Base-by-base conservation (phyloP, 306 rosid species). In the Calophaca sinica region DNA sequence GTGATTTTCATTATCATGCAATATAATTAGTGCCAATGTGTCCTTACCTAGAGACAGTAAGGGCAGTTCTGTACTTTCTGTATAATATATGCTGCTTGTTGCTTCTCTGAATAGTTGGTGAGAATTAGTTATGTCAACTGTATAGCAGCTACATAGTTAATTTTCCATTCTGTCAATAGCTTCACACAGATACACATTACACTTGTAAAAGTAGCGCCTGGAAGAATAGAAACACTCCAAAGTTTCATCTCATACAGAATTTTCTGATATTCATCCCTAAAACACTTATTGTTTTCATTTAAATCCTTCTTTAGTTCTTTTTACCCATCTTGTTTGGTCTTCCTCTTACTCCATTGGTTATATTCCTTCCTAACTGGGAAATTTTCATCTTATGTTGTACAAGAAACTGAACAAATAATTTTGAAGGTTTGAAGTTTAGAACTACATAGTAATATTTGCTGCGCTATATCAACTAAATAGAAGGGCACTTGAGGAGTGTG, bases 261-360 rank as follows among this genome's bases (percentile, higher is more conserved):
- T 41, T 20, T 41, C 5, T 42, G 36, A 15, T 41, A 62, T 62
- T 62, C 48, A 38, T 62, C 32, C 0, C 52, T 20, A 9, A 41
- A 20, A 52, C 28, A 29, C 76, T 42, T n/a, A 20, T 66, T 62
- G 53, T 77, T 42, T 73, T 7, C 66, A 2, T 62, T 53, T 62
- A 64, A 20, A 20, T 20, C 26, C 26, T 20, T 20, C 26, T 20
- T 20, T 20, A 20, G 26, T 20, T 20, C 26, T 20, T 20, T 20
- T 20, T 20, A 20, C 26, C 26, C 26, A 20, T 20, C 26, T 20
- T 20, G 26, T 20, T 20, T 20, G 26, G 26, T 20, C 26, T 20
- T 20, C 26, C 26, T 20, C 26, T 1, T 20, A 20, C 26, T 20
- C 26, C 26, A 20, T 20, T 20, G 26, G 26, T 20, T 20, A 20